Evolutionary conservation across 208 protist genomes (phyloP).

Genomic region (Trypanosomatidae sp.): DNA sequence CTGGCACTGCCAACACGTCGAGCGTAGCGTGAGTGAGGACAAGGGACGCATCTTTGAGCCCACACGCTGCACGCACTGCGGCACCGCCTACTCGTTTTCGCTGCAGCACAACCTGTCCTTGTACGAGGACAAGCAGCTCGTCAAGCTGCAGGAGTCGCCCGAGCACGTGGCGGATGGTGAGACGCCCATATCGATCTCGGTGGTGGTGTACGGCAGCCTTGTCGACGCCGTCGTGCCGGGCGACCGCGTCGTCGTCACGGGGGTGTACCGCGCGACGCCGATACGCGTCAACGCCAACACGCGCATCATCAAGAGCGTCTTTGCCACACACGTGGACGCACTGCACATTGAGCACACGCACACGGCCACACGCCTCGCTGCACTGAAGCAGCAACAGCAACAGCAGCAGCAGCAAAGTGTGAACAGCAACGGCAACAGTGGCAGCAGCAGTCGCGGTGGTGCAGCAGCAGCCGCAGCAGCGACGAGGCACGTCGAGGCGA

Average conservation of each 20-base stretch:
- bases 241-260: constrained; percentile 96
- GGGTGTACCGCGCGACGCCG: constrained; percentile 93
- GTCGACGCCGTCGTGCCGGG: constrained; percentile 95
- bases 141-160: constrained; percentile 97
- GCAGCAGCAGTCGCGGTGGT: too few species aligned
- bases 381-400: neutral
- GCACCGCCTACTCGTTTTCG: constrained; percentile 68
- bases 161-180: constrained; percentile 98
- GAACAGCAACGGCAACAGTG: constrained; percentile 9
- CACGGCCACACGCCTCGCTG: constrained; percentile 5
- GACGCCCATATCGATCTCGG: constrained; percentile 95
- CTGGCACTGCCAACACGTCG: constrained; percentile 80
- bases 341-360: constrained; percentile 92
- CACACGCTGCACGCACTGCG: constrained; percentile 87
- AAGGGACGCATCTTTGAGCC: constrained; percentile 95
- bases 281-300: constrained; percentile 91
- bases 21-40: constrained; percentile 63
- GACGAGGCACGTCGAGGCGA: neutral
- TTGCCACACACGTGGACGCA: constrained; percentile 95
- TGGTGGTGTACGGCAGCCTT: constrained; percentile 92
- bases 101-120: constrained; percentile 94
- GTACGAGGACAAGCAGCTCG: constrained; percentile 95
- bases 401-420: constrained; percentile 1
- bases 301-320: constrained; percentile 90
- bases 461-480: too few species aligned